These are phyloP conservation scores for Phytophthora rubi DNA, from an alignment of 352 stramenopile species.

Conservation along the genomic window DNA sequence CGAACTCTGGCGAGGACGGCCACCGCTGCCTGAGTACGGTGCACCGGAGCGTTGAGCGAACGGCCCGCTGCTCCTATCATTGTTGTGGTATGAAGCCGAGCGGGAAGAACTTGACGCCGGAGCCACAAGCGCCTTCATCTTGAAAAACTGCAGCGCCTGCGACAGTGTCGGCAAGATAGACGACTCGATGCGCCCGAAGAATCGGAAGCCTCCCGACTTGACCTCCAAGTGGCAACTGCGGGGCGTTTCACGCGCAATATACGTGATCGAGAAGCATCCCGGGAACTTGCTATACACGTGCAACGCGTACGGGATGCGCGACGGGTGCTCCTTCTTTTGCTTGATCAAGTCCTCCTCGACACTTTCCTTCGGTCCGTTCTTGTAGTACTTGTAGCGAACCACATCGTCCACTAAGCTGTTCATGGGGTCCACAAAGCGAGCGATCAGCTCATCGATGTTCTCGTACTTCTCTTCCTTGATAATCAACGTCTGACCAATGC, in stretches of 20 bases:
- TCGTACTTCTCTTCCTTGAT: slow-evolving; percentile 90
- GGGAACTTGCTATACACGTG: slow-evolving; percentile 89
- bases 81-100: slow-evolving; percentile 52
- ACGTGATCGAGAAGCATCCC: slow-evolving; percentile 91
- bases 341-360: slow-evolving; percentile 89
- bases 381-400: slow-evolving; percentile 89
- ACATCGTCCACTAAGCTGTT: slow-evolving; percentile 89
- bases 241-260: slow-evolving; percentile 82
- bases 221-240: slow-evolving; percentile 90
- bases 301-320: slow-evolving; percentile 83
- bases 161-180: slow-evolving; percentile 80
- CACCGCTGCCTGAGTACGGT: slow-evolving; percentile 45
- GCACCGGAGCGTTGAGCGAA: slow-evolving; percentile 67
- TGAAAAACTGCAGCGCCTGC: slow-evolving; percentile 90
- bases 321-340: slow-evolving; percentile 88
- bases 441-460: slow-evolving; percentile 90
- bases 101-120: slow-evolving; percentile 50
- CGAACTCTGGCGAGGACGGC: slow-evolving; percentile 64
- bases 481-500: slow-evolving; percentile 80
- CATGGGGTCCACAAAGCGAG: slow-evolving; percentile 90
- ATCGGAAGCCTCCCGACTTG: slow-evolving; percentile 83
- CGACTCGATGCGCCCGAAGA: slow-evolving; percentile 89
- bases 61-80: slow-evolving; percentile 53
- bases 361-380: slow-evolving; percentile 65
- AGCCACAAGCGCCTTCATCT: slow-evolving; percentile 85